phyloP scores from a whole-genome alignment of 208 protist genomes.

The Phytomonas sp. region DNA sequence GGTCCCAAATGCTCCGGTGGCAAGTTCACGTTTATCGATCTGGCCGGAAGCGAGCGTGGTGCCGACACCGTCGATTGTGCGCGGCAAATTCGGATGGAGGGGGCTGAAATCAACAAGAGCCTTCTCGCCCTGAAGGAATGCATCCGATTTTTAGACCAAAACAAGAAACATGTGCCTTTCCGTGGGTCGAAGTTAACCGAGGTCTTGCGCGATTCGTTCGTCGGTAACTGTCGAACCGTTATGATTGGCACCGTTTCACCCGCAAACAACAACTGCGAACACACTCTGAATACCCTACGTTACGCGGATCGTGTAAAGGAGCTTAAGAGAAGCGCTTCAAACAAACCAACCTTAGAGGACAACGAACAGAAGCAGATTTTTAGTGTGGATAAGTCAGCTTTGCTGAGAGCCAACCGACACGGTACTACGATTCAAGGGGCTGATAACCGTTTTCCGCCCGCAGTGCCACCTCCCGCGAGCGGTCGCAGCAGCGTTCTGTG shows the following conservation, averaged over 20 bases:
- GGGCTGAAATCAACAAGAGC: conserved; percentile 86
- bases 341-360: conserved; percentile 17
- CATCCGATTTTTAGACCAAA: conserved; percentile 70
- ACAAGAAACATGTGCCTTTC: conserved; percentile 85
- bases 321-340: conserved; percentile 42
- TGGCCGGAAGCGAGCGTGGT: conserved; percentile 90
- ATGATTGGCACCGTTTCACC: conserved; percentile 92
- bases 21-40: conserved; percentile 86
- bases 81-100: conserved; percentile 84
- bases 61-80: conserved; percentile 66
- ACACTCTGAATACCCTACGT: conserved; percentile 75
- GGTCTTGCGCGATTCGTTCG: conserved; percentile 80
- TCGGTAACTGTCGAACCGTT: conserved; percentile 89
- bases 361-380: conserved; percentile 1
- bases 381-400: conserved; percentile 22
- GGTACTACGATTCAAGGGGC: background rate
- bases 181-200: conserved; percentile 91
- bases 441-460: background rate
- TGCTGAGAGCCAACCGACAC: background rate
- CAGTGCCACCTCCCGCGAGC: background rate
- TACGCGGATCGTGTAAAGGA: conserved; percentile 89
- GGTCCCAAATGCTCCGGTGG: conserved; percentile 14
- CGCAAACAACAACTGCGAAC: conserved; percentile 58
- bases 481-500: background rate
- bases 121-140: conserved; percentile 85